These are phyloP conservation scores for Dactylella cylindrospora DNA, from an alignment of 2,329 filamentous ascomycete genomes.

Conservation along the genomic window DNA sequence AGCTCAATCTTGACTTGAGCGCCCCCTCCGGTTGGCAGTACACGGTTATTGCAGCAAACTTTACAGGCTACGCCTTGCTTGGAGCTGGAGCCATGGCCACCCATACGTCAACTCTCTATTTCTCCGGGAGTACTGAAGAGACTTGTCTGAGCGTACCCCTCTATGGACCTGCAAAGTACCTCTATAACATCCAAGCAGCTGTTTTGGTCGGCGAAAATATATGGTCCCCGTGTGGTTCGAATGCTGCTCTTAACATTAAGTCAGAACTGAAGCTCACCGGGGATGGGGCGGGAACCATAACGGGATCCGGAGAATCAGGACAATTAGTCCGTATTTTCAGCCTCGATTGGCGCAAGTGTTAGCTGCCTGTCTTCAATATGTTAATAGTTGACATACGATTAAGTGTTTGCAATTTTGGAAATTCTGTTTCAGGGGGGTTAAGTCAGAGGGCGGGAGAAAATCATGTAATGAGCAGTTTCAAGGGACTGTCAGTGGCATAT, in stretches of 20 bases:
- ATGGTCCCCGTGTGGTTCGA: conserved; percentile 15
- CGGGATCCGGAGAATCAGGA: conserved; percentile 9
- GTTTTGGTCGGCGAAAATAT: neutral
- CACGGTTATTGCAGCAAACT: conserved; percentile 16
- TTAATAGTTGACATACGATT: too few species aligned
- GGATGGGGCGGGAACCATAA: conserved; percentile 9
- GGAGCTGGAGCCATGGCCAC: conserved; percentile 1
- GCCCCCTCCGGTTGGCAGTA: conserved; percentile 25
- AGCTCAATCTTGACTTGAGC: conserved; percentile 15
- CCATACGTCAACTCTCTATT: conserved; percentile 23
- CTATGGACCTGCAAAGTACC: conserved; percentile 9
- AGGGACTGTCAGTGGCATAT: too few species aligned
- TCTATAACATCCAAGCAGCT: conserved; percentile 15
- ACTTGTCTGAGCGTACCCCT: conserved; percentile 1
- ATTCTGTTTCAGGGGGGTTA: too few species aligned
- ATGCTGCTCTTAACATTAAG: conserved; percentile 20
- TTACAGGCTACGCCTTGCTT: conserved; percentile 10
- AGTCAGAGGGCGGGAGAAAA: too few species aligned
- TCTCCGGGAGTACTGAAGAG: conserved; percentile 13
- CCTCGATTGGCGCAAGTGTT: conserved; percentile 23
- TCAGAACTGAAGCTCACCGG: conserved; percentile 18
- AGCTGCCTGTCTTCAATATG: neutral
- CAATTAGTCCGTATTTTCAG: conserved; percentile 9
- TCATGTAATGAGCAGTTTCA: too few species aligned
- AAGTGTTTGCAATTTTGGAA: too few species aligned